Base-by-base conservation (phyloP, 208 protist species). In the Endotrypanum monterogeii region DNA sequence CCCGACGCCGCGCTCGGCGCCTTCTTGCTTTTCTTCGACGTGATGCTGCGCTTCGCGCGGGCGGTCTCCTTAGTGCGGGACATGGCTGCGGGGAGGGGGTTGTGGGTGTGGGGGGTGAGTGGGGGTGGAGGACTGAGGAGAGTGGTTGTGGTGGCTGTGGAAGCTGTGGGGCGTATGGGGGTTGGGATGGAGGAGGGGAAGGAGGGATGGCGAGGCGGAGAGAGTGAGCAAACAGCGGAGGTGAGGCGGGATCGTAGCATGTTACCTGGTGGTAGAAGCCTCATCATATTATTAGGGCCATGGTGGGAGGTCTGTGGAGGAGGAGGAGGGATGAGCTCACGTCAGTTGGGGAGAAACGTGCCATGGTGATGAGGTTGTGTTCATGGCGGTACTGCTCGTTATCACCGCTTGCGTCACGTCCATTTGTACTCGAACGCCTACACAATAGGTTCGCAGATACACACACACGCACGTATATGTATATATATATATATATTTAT, bases 11-110 rank as follows among this genome's bases (percentile, higher is more conserved):
- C 94, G 91, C 98, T 99, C 73, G 94, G 90, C 25, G 98, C 98
- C 44, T 98, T 98, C 93, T 99, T 99, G 80, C 96, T 97, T 81
- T 99, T 80, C 98, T 92, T 81, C 90, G 98, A 68, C 89, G 97
- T 93, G 98, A 99, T 79, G 95, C 95, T 89, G 96, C 94, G 97
- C 94, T 99, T 99, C 55, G 79, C 78, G 79, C 98, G 92, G 60
- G 98, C 97, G 55, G 98, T 99, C 83, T 99, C 98, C 92, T 99
- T 99, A n/a, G 98, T 99, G 83, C 98, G 92, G 67, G 98, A 98
- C 98, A 99, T 99, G 61, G 20, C 63, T 44, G 44, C 62, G 51
- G 54, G 30, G 20, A 58, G 54, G 66, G 4, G 67, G 70, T 66
- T 20, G 55, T 16, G 39, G 46, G 16, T 3, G 41, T 18, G 8